phyloP scores from a whole-genome alignment of 768 basidiomycete species.

The Psilocybe sp. region DNA sequence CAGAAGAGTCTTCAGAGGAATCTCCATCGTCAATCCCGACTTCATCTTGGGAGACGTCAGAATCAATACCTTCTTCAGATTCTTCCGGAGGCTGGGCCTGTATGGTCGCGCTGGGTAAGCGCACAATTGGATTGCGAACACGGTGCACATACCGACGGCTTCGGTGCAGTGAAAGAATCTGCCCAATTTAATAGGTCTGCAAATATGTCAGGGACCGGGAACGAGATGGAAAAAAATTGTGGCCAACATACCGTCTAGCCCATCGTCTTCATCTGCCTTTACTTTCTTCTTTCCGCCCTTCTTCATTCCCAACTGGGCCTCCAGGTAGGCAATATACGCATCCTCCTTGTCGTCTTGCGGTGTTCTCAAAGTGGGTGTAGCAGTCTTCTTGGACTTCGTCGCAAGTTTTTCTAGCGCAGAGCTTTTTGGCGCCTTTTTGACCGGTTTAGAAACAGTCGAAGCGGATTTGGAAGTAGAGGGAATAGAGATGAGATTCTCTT shows the following conservation, averaged over 20 bases:
- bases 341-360: slow-evolving; percentile 64
- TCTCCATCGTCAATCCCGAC: slow-evolving; percentile 14
- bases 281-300: slow-evolving; percentile 41
- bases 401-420: not conserved
- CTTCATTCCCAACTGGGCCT: slow-evolving; percentile 66
- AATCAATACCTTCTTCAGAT: not conserved
- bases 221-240: not conserved
- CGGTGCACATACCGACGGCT: slow-evolving; percentile 9
- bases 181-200: slow-evolving; percentile 57
- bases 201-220: not conserved
- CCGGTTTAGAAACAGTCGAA: not conserved
- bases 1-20: slow-evolving; percentile 10
- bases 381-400: not conserved
- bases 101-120: too few species aligned
- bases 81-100: too few species aligned
- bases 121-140: too few species aligned
- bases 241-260: slow-evolving; percentile 67
- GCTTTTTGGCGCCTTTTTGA: not conserved
- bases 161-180: slow-evolving; percentile 28
- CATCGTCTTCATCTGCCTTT: slow-evolving; percentile 65
- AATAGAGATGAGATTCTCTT: not conserved
- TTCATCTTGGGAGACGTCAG: not conserved
- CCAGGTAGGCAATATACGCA: slow-evolving; percentile 80
- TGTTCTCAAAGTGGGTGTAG: not conserved
- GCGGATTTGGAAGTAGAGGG: too few species aligned